Evolutionary conservation across 139 green algal genomes (phyloP).

Genomic region (Closterium sp.): DNA sequence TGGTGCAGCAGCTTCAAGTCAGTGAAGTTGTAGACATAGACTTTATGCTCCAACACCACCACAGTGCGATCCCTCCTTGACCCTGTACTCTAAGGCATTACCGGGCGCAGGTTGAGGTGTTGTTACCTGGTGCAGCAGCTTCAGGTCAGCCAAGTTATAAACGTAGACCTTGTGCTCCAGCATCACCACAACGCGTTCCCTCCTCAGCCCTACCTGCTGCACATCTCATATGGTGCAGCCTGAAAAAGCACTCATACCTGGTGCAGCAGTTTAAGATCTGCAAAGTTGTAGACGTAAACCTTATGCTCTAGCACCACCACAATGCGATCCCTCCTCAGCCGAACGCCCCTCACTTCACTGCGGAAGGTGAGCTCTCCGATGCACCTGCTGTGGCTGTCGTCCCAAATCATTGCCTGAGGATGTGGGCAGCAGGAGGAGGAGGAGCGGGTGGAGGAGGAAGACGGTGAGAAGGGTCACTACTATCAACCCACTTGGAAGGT

Average conservation of each 20-base stretch:
- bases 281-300: constrained; percentile 89
- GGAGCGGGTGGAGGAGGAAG: neutral
- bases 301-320: constrained; percentile 94
- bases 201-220: constrained; percentile 71
- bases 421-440: neutral
- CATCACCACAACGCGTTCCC: constrained; percentile 88
- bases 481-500: neutral
- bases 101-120: too few species aligned
- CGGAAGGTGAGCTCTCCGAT: constrained; percentile 94
- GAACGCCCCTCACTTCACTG: constrained; percentile 80
- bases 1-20: constrained; percentile 85
- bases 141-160: constrained; percentile 94
- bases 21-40: constrained; percentile 92
- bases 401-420: constrained; percentile 89
- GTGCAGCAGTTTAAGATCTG: constrained; percentile 86
- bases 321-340: constrained; percentile 82
- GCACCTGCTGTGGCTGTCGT: constrained; percentile 88
- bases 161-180: constrained; percentile 86
- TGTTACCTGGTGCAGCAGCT: constrained; percentile 79
- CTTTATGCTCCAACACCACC: too few species aligned
- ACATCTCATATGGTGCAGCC: neutral
- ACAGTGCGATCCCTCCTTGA: constrained; percentile 73
- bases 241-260: constrained; percentile 60
- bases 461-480: too few species aligned
- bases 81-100: neutral